Evolutionary conservation across 805 yeast genomes (phyloP).

Genomic region (Sugiyamaella americana): DNA sequence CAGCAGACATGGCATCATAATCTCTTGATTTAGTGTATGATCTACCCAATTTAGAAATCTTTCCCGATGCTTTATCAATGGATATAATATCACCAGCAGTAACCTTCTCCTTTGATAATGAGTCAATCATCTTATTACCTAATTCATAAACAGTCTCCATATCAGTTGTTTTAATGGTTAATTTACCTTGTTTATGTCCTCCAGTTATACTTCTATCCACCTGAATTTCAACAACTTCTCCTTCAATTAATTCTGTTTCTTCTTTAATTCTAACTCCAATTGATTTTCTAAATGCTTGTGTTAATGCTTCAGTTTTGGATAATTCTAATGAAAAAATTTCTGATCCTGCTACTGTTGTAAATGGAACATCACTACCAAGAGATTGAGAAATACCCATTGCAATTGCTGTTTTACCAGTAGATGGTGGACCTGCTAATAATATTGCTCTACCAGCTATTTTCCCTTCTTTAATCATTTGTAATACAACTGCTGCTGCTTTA

Average conservation of each 20-base stretch:
- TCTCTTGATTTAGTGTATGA: constrained; percentile 95
- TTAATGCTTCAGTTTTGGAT: constrained; percentile 91
- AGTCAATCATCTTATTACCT: constrained; percentile 91
- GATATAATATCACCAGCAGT: constrained; percentile 95
- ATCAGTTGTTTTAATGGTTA: constrained; percentile 94
- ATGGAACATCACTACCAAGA: constrained; percentile 73
- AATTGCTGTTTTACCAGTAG: constrained; percentile 97
- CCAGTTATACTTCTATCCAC: constrained; percentile 91
- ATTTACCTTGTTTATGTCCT: constrained; percentile 96
- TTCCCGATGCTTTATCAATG: constrained; percentile 92
- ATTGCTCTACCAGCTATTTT: constrained; percentile 96
- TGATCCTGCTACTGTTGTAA: constrained; percentile 90
- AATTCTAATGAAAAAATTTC: constrained; percentile 89
- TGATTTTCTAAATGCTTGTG: constrained; percentile 93
- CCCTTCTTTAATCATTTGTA: constrained; percentile 90
- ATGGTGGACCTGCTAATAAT: constrained; percentile 94
- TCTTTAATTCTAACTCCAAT: constrained; percentile 94
- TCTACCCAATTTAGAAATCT: constrained; percentile 89
- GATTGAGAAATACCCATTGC: constrained; percentile 72
- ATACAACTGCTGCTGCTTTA: constrained; percentile 89
- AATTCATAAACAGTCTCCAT: constrained; percentile 98
- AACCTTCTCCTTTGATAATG: constrained; percentile 89
- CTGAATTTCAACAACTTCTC: constrained; percentile 97
- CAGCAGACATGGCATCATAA: constrained; percentile 98
- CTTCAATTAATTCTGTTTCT: constrained; percentile 95